Conservation (phyloP, 2,329 filamentous ascomycete genomes). For the Colletotrichum musicola region DNA sequence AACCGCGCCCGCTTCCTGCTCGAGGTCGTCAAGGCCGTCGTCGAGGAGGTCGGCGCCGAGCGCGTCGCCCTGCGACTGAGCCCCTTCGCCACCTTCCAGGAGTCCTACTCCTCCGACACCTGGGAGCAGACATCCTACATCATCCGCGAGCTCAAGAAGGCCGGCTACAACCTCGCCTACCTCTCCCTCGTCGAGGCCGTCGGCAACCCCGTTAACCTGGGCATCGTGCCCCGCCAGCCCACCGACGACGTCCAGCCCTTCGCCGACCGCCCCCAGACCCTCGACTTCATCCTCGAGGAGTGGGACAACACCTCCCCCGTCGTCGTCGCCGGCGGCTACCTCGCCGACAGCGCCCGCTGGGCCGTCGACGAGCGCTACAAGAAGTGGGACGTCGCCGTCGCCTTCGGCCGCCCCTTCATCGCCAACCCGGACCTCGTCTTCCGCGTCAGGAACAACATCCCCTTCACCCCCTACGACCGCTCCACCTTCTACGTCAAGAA, state of each 20-base stretch:
- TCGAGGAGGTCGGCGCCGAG: constrained; percentile 49
- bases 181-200: constrained; percentile 53
- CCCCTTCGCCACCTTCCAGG: constrained; percentile 46
- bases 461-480: constrained; percentile 53
- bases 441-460: constrained; percentile 52
- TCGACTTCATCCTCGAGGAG: constrained; percentile 47
- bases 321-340: constrained; percentile 48
- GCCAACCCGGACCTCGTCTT: constrained; percentile 58
- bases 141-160: constrained; percentile 44
- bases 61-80: constrained; percentile 54
- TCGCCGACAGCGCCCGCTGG: constrained; percentile 41
- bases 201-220: constrained; percentile 42
- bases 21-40: constrained; percentile 60
- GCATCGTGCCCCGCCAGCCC: constrained; percentile 38
- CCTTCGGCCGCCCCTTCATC: constrained; percentile 54
- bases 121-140: constrained; percentile 48
- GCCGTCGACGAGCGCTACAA: constrained; percentile 46
- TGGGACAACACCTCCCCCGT: constrained; percentile 47
- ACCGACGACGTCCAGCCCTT: constrained; percentile 39
- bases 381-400: constrained; percentile 45
- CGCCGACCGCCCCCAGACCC: constrained; percentile 39
- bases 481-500: constrained; percentile 53
- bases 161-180: constrained; percentile 48
- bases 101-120: constrained; percentile 43
- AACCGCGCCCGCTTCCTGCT: constrained; percentile 66